These are phyloP conservation scores for Geotrichum carabidarum DNA, from an alignment of 1,139 yeast genomes.

Conservation along the genomic window DNA sequence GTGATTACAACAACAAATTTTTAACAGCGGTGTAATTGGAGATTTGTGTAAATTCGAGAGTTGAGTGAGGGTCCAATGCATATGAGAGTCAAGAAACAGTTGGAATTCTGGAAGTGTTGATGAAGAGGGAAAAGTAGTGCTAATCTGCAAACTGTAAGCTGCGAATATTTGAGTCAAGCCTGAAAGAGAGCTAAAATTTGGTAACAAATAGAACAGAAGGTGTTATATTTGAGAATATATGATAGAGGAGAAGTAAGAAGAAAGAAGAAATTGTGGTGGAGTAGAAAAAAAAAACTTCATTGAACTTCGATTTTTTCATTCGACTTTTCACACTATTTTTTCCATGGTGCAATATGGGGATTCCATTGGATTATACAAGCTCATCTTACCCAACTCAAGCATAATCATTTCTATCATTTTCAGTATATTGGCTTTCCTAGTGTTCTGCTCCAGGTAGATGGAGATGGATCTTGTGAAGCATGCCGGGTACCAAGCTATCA, in stretches of 20 bases:
- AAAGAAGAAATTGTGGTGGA: not conserved
- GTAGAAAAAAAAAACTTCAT: not conserved
- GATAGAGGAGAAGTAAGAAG: not conserved
- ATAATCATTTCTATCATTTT: too few relatives aligned
- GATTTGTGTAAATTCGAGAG: conserved; percentile 3
- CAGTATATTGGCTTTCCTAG: too few relatives aligned
- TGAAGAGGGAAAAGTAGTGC: not conserved
- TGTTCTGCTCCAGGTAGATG: too few relatives aligned
- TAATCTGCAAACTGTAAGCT: not conserved
- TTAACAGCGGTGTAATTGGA: conserved; percentile 13
- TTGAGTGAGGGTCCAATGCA: conserved; percentile 12
- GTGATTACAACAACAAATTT: conserved; percentile 12
- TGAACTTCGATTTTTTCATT: not conserved
- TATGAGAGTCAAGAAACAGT: conserved; percentile 9
- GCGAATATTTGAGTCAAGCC: too few relatives aligned
- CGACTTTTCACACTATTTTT: not conserved
- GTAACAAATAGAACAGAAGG: too few relatives aligned
- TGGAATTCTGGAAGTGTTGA: not conserved
- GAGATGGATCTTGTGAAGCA: too few relatives aligned
- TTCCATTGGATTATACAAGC: not conserved
- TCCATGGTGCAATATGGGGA: not conserved
- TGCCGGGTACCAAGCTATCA: too few relatives aligned
- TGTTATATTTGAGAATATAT: not conserved
- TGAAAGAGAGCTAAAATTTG: too few relatives aligned
- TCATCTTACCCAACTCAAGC: too few relatives aligned